Percentiles rank a stretch among this genome's conserved stretches.
These are phyloP conservation scores for Penicillium odoratum DNA, from an alignment of 495 filamentous ascomycete genomes.

Conservation along the genomic window DNA sequence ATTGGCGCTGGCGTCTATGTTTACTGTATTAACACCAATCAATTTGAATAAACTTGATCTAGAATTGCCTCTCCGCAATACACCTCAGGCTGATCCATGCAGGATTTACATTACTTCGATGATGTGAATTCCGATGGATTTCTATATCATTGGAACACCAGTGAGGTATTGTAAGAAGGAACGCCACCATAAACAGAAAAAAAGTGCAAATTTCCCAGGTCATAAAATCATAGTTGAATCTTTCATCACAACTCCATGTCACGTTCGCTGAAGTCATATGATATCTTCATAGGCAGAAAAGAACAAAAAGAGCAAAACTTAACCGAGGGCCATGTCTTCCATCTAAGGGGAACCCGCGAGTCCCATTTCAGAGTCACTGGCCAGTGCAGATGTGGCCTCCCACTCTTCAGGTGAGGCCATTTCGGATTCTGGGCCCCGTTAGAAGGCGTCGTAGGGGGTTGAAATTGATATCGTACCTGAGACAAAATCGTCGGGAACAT, in stretches of 20 bases:
- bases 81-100: not conserved
- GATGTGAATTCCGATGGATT: not conserved
- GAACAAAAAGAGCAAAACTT: conserved; percentile 1
- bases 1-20: conserved; percentile 16
- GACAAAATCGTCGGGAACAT: conserved; percentile 40
- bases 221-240: conserved; percentile 21
- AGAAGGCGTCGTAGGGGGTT: conserved; percentile 23
- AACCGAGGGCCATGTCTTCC: not conserved
- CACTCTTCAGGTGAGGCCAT: conserved; percentile 44
- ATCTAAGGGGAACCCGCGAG: conserved; percentile 37
- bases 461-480: conserved; percentile 39
- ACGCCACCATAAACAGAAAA: conserved; percentile 3
- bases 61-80: not conserved
- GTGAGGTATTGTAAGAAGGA: not conserved
- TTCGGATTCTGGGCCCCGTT: conserved; percentile 40
- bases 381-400: conserved; percentile 46
- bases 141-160: conserved; percentile 1
- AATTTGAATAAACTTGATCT: not conserved
- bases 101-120: not conserved
- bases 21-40: conserved; percentile 1
- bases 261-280: conserved; percentile 14
- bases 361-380: conserved; percentile 46
- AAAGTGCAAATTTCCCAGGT: conserved; percentile 9
- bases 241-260: conserved; percentile 15
- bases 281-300: conserved; percentile 3